Base-by-base conservation (phyloP, 2,329 filamentous ascomycete genomes). In the Monilinia laxa region DNA sequence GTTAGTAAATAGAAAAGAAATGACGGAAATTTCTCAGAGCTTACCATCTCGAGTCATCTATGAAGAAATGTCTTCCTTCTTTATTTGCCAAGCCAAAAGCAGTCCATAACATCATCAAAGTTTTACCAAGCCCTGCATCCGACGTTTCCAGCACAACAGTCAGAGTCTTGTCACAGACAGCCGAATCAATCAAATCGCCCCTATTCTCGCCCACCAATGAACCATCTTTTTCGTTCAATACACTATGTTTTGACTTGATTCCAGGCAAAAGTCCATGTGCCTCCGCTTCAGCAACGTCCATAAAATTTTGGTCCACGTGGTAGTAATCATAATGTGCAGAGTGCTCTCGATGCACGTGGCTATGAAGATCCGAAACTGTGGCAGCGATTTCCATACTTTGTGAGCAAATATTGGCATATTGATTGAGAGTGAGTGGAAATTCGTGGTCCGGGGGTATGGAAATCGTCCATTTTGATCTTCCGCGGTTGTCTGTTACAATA, bases 71-170 rank as follows among this genome's bases (percentile, higher is more conserved):
- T 31, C 92, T 83, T 18, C 85, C 85, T 75, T 96, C 90, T 68
- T 87, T 84, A 75, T 89, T 82, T 2, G 92, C 91, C 64, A 96
- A 79, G 4, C 91, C 91, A 75, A 95, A 96, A 35, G 91, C 89
- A 73, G 90, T 89, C 92, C 92, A 97, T 66, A 96, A 76, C 74
- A 88, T 84, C 84, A 96, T 87, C 68, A 97, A 78, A 1, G 89
- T 87, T 70, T 86, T 87, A 7, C 92, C 92, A 12, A 96, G 81
- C 3, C 92, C 92, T 2, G 91, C 90, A 73, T 94, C 88, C 4
- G 84, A 78, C 10, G 87, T 83, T 75, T 94, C 91, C 73, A 96
- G 81, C 1, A 93, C 85, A 75, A 90, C 95, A 0, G 91, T 96
- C 78, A 96, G 80, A 68, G 86, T 91, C 70, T 71, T 87, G 57